Evolutionary conservation across 768 basidiomycete genomes (phyloP), one percentile per base, ranked within the genome.

Genomic region (Termitomyces heimii): DNA sequence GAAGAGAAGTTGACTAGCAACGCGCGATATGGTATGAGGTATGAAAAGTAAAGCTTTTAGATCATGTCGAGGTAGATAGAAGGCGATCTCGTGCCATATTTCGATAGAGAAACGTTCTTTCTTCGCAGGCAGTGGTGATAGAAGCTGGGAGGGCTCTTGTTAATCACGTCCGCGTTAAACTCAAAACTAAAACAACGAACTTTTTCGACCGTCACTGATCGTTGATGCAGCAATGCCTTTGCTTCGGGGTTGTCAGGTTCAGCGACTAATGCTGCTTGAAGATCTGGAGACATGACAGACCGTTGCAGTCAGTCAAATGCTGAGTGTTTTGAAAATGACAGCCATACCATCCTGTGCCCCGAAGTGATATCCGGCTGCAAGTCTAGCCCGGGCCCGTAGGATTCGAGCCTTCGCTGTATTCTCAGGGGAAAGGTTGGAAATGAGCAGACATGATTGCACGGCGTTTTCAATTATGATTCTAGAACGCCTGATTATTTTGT

Each of bases 191-290:
- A 44, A 53, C 22, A 42, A 14, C 69, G 42, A 55, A 83, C 84
- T 79, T 83, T 84, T 63, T 83, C 81, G 10, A 82, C 77, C 28
- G 78, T 74, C 28, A 82, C 78, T 59, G 82, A 71, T 57, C 80
- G 74, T 67, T 81, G 74, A 70, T 84, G 75, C 28, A 85, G 72
- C 54, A 88, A 71, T 3, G 79, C 75, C 59, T 81, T 81, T 24
- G 86, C 88, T 65, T 88, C 88, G 51, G 81, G 77, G 69, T 89
- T 84, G 65, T 83, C 83, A 45, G 88, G 86, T 58, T 89, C 86
- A 22, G 76, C 77, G 39, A 67, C 75, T 45, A 89, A 69, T 39
- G 85, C 84, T 26, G 85, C 84, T 61, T 86, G 80, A 26, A 89
- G 73, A 69, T 89, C 88, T 89, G 60, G 10, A 63, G 32, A 51